Percentiles rank a stretch among this genome's conserved stretches.
phyloP scores from a whole-genome alignment of 2,329 filamentous ascomycete species.

The Nectriaceae sp. region DNA sequence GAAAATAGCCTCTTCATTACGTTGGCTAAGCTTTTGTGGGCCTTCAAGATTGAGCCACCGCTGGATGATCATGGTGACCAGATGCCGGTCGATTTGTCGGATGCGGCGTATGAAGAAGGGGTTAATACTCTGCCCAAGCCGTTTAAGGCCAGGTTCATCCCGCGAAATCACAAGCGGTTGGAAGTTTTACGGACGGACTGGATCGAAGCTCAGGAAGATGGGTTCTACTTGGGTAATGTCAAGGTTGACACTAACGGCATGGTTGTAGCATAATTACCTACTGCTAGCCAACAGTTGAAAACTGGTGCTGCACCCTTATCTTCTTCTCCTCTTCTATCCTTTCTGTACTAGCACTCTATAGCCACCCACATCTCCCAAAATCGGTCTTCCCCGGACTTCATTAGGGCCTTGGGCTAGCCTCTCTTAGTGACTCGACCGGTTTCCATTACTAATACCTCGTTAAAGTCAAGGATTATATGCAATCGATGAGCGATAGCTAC shows the following conservation, averaged over 20 bases:
- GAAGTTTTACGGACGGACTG: conserved; percentile 8
- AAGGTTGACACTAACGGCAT: conserved; percentile 4
- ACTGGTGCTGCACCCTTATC: conserved; percentile 1
- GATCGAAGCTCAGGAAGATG: conserved; percentile 2
- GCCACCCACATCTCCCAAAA: conserved; percentile 4
- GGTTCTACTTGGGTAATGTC: conserved; percentile 6
- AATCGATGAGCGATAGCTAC: conserved; percentile 62
- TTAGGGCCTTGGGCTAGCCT: conserved; percentile 36
- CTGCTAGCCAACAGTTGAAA: too few species aligned
- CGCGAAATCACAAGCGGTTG: conserved; percentile 5
- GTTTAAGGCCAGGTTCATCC: conserved; percentile 9
- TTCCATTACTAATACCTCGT: conserved; percentile 76
- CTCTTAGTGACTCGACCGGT: conserved; percentile 68
- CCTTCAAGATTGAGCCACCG: conserved; percentile 7
- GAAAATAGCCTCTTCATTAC: conserved; percentile 32
- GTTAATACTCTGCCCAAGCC: conserved; percentile 10
- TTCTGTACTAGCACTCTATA: not conserved
- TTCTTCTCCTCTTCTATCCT: not conserved
- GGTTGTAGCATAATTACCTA: too few species aligned
- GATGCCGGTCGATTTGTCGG: conserved; percentile 6
- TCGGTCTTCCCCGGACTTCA: not conserved
- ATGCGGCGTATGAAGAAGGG: conserved; percentile 6
- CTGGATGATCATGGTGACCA: not conserved
- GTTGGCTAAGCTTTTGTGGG: conserved; percentile 14
- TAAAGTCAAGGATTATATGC: conserved; percentile 71